These are phyloP conservation scores for Chlorencoelia australis DNA, from an alignment of 2,329 filamentous ascomycete species.

Conservation along the genomic window DNA sequence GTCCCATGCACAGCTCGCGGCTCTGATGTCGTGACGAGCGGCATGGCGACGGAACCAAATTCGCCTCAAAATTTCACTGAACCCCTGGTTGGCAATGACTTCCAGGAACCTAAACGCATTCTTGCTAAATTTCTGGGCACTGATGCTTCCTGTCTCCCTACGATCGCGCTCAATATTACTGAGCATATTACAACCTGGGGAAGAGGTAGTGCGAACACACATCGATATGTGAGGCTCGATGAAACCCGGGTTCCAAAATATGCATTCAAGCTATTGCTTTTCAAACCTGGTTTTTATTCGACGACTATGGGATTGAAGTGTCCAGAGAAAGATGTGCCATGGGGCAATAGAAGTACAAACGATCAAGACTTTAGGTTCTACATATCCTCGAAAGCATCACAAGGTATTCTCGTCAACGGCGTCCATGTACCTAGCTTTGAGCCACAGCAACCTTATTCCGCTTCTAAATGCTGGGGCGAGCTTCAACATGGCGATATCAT, in stretches of 20 bases:
- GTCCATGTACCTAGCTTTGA: constrained; percentile 50
- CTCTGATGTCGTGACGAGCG: not conserved
- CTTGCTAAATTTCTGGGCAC: constrained; percentile 60
- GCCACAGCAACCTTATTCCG: constrained; percentile 39
- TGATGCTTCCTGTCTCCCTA: constrained; percentile 52
- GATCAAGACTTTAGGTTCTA: constrained; percentile 45
- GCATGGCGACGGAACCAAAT: not conserved
- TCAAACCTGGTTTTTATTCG: constrained; percentile 58
- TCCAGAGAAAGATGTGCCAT: not conserved
- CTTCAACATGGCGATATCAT: constrained; percentile 71
- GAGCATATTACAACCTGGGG: constrained; percentile 69
- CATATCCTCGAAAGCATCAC: constrained; percentile 69
- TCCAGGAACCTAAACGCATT: constrained; percentile 30
- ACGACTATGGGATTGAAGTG: constrained; percentile 22
- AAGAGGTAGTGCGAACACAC: constrained; percentile 56
- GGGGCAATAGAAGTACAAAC: constrained; percentile 10
- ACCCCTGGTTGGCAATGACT: constrained; percentile 16
- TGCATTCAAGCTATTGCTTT: constrained; percentile 69
- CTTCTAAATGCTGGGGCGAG: constrained; percentile 50
- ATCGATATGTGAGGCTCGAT: constrained; percentile 48
- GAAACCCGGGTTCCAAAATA: constrained; percentile 73
- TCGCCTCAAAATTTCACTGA: too few species aligned
- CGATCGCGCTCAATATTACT: constrained; percentile 54
- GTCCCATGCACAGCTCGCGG: not conserved
- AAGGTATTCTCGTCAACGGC: constrained; percentile 69